These are phyloP conservation scores for Venturia aucupariae DNA, from an alignment of 2,329 filamentous ascomycete species.

Conservation along the genomic window DNA sequence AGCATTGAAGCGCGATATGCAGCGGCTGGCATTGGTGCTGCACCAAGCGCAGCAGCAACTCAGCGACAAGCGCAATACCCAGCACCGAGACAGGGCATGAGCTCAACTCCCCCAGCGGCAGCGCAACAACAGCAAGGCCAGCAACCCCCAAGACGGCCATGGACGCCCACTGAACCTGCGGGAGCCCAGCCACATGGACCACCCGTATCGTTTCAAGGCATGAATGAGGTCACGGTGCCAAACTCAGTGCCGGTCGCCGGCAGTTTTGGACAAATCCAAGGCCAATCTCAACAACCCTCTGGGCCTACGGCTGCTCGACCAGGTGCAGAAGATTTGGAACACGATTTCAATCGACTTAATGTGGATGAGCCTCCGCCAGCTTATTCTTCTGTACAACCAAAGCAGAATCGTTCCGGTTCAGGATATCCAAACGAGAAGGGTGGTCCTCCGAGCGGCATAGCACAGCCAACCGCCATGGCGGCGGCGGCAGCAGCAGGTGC, in stretches of 20 bases:
- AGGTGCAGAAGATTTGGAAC: constrained; percentile 60
- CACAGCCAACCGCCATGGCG: constrained; percentile 18
- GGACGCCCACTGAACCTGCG: constrained; percentile 90
- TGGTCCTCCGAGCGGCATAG: constrained; percentile 22
- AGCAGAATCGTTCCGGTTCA: constrained; percentile 29
- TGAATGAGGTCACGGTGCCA: constrained; percentile 53
- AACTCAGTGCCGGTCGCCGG: constrained; percentile 23
- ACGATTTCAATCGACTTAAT: constrained; percentile 77
- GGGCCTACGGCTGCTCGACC: constrained; percentile 19
- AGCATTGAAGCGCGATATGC: constrained; percentile 90
- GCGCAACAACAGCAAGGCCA: constrained; percentile 26
- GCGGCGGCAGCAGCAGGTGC: constrained; percentile 20
- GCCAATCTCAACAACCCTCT: constrained; percentile 4
- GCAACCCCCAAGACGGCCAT: constrained; percentile 54
- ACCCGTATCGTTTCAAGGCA: constrained; percentile 84
- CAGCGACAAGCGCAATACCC: constrained; percentile 72
- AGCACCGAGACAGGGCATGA: constrained; percentile 32
- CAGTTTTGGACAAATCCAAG: constrained; percentile 15
- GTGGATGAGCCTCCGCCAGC: constrained; percentile 87
- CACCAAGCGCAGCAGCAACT: constrained; percentile 62
- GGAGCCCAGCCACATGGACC: constrained; percentile 81
- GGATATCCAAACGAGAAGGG: constrained; percentile 72
- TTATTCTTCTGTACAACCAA: constrained; percentile 63
- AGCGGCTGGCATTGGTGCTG: constrained; percentile 76
- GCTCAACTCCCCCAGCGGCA: constrained; percentile 33